Evolutionary conservation across 805 yeast genomes (phyloP), one percentile per base, ranked within the genome.

Genomic region (Jamesozyma lodderae): DNA sequence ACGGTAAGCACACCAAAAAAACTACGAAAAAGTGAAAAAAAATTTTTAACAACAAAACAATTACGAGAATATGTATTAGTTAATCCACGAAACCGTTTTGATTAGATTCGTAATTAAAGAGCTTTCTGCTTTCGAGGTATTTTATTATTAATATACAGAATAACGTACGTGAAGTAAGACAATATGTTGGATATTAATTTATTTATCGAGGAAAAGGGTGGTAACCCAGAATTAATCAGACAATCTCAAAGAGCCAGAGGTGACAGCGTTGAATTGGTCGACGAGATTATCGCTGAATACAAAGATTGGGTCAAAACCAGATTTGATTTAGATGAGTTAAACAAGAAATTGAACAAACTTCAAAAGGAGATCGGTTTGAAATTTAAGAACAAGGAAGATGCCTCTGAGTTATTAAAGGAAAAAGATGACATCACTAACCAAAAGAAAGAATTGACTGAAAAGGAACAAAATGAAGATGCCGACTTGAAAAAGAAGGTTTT

Each of bases 171-270:
- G n/a, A n/a, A n/a, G 10, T 22, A 22, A 10, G 6, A 22, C 24
- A 6, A 22, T 5, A 90, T 92, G 98, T 78, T 92, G 66, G 98
- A 92, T 64, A 85, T 92, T 49, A 70, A 81, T 49, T 82, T 83
- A 59, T 92, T 92, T 62, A 80, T 92, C 52, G 95, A 79, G 52
- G 98, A 92, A 60, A 90, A 87, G 67, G 98, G 98, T 42, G 98
- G 98, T 46, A 77, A 88, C 63, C 96, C 98, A 31, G 90, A 88
- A 51, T 69, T 69, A 38, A 86, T 92, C 60, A 81, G 81, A 62
- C 75, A 69, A 56, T 88, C 96, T 27, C 98, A 92, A 66, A 77
- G 69, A 63, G 95, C 94, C 45, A 86, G 98, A 71, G 95, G 94
- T 45, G 97, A 76, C 52, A 69, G 92, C 25, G 97, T 88, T 37